A percentile compares a stretch with the other conserved stretches of the same genome.
These are phyloP conservation scores for Spongiforma sp. DNA, from an alignment of 1,284 basidiomycete genomes.

Conservation along the genomic window DNA sequence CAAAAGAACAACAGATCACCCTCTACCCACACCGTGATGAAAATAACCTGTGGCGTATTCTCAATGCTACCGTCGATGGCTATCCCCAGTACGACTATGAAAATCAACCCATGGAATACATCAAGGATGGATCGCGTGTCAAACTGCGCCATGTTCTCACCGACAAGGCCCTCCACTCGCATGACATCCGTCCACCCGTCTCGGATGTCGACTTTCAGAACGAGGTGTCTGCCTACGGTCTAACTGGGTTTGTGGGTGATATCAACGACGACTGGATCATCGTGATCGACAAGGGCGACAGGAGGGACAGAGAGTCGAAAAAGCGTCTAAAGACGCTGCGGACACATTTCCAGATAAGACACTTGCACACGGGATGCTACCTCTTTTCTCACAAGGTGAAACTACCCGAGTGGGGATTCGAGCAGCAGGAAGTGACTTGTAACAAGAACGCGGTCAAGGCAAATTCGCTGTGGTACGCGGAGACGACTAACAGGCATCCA, in stretches of 20 bases:
- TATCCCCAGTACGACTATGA: slow-evolving; percentile 62
- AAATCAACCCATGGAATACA: slow-evolving; percentile 61
- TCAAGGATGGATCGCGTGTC: slow-evolving; percentile 76
- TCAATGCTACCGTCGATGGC: slow-evolving; percentile 66
- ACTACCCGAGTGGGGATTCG: slow-evolving; percentile 96
- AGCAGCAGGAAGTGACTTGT: slow-evolving; percentile 98
- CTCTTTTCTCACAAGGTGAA: slow-evolving; percentile 98
- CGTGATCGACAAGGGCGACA: slow-evolving; percentile 81
- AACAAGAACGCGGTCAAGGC: slow-evolving; percentile 93
- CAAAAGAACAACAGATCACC: slow-evolving; percentile 99
- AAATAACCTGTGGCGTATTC: slow-evolving; percentile 91
- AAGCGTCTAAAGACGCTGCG: slow-evolving; percentile 82
- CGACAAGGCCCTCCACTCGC: slow-evolving; percentile 91
- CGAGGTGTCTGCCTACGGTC: slow-evolving; percentile 96
- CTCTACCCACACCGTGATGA: slow-evolving; percentile 95
- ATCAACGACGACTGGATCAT: slow-evolving; percentile 96
- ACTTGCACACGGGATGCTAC: slow-evolving; percentile 92
- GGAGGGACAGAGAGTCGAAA: slow-evolving; percentile 66
- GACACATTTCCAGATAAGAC: slow-evolving; percentile 86
- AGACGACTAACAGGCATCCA: slow-evolving; percentile 79
- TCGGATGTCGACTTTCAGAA: slow-evolving; percentile 99
- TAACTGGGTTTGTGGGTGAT: slow-evolving; percentile 85
- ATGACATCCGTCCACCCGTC: slow-evolving; percentile 94
- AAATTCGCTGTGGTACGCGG: slow-evolving; percentile 96
- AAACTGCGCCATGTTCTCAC: slow-evolving; percentile 86